phyloP scores from a whole-genome alignment of 2,329 filamentous ascomycete species.

The Ceratocystis diversiconidia region DNA sequence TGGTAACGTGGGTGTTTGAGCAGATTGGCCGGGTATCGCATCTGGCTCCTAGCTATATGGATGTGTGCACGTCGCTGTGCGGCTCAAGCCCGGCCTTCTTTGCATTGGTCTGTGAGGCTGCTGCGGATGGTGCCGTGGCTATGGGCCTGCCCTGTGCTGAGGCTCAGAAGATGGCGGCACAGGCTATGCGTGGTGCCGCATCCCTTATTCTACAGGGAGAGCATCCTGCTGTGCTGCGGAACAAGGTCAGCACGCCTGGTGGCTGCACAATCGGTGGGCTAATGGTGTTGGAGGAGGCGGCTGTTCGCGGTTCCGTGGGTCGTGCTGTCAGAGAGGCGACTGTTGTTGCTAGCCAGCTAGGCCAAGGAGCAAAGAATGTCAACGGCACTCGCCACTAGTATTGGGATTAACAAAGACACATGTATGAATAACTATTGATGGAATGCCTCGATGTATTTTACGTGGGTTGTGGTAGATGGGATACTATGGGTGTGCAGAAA shows the following conservation, averaged over 20 bases:
- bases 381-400: slow-evolving; percentile 25
- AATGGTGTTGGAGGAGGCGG: slow-evolving; percentile 58
- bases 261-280: slow-evolving; percentile 66
- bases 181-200: slow-evolving; percentile 62
- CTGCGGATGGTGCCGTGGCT: slow-evolving; percentile 63
- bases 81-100: slow-evolving; percentile 66
- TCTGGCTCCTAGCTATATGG: slow-evolving; percentile 54
- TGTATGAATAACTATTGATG: background rate
- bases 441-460: slow-evolving; percentile 16
- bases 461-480: background rate
- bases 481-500: background rate
- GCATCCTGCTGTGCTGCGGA: slow-evolving; percentile 59
- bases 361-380: slow-evolving; percentile 29
- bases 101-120: slow-evolving; percentile 58
- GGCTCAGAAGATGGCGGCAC: slow-evolving; percentile 62
- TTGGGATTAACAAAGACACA: slow-evolving; percentile 15
- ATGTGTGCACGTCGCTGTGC: slow-evolving; percentile 58
- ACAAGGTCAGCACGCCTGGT: slow-evolving; percentile 64
- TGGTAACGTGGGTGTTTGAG: slow-evolving; percentile 65
- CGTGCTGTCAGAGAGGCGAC: slow-evolving; percentile 58
- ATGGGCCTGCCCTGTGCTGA: slow-evolving; percentile 63
- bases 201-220: slow-evolving; percentile 55
- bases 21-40: slow-evolving; percentile 57
- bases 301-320: slow-evolving; percentile 51
- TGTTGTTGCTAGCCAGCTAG: slow-evolving; percentile 52